Conservation (phyloP, 306 rosid species). For the Citrullus amarus region DNA sequence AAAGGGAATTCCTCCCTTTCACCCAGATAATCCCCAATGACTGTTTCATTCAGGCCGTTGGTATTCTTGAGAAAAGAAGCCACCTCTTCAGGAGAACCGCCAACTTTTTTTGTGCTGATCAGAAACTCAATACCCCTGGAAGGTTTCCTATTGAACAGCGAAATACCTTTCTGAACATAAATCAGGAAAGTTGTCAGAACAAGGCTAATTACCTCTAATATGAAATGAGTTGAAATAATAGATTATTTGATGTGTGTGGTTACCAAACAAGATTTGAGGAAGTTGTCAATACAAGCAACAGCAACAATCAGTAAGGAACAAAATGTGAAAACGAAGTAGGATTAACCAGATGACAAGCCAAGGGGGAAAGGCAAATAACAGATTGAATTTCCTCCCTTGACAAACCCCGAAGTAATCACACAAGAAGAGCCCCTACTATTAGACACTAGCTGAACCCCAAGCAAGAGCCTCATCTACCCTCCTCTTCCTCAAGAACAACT, state of each 20-base stretch:
- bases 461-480: background rate
- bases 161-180: slow-evolving; percentile 89
- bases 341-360: background rate
- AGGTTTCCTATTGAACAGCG: slow-evolving; percentile 87
- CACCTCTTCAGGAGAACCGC: slow-evolving; percentile 76
- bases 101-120: slow-evolving; percentile 66
- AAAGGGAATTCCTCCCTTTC: slow-evolving; percentile 91
- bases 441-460: background rate
- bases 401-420: background rate
- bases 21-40: slow-evolving; percentile 94
- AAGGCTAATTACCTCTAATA: slow-evolving; percentile 15
- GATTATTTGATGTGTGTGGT: background rate
- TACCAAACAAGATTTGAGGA: background rate
- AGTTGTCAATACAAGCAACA: background rate
- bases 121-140: slow-evolving; percentile 89
- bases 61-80: slow-evolving; percentile 82
- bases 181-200: slow-evolving; percentile 32
- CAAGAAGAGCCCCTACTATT: background rate
- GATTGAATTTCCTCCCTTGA: background rate
- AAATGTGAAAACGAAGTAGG: background rate
- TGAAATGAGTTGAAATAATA: background rate
- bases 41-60: slow-evolving; percentile 63
- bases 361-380: background rate
- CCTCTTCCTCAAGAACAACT: background rate
- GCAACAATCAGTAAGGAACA: background rate